Evolutionary conservation across 148 eudicot genomes (phyloP).

Genomic region (Spergularia bocconei): DNA sequence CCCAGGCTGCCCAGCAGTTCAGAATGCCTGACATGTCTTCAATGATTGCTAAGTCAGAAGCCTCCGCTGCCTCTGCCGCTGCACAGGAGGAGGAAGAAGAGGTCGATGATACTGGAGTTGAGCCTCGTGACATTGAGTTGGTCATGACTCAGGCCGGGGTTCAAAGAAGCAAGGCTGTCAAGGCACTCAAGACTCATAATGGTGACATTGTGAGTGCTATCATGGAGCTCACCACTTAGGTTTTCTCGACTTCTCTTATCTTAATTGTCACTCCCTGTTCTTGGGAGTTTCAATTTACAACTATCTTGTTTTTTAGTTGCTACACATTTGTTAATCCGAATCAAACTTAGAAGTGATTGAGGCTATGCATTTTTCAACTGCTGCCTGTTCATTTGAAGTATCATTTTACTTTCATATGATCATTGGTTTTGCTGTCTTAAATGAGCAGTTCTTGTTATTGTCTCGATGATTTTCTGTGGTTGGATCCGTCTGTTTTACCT

Average conservation of each 20-base stretch:
- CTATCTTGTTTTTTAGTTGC: slow-evolving; percentile 14
- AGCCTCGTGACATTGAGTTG: slow-evolving; percentile 76
- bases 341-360: slow-evolving; percentile 16
- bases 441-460: not conserved
- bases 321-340: not conserved
- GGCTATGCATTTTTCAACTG: slow-evolving; percentile 27
- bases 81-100: slow-evolving; percentile 73
- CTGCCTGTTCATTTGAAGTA: slow-evolving; percentile 9
- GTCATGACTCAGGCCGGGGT: slow-evolving; percentile 90
- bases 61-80: slow-evolving; percentile 37
- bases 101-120: slow-evolving; percentile 70
- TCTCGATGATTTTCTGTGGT: not conserved
- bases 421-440: slow-evolving; percentile 2
- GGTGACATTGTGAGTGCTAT: slow-evolving; percentile 89
- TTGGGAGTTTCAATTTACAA: slow-evolving; percentile 6
- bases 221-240: slow-evolving; percentile 78
- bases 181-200: slow-evolving; percentile 62
- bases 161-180: slow-evolving; percentile 73
- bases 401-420: not conserved
- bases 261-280: slow-evolving; percentile 8
- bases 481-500: not conserved
- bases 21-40: slow-evolving; percentile 70
- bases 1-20: slow-evolving; percentile 91
- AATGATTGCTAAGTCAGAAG: slow-evolving; percentile 53
- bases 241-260: slow-evolving; percentile 8